Evolutionary conservation across 2,329 filamentous ascomycete species (phyloP).

Genomic region (Fusarium fracticaudum): DNA sequence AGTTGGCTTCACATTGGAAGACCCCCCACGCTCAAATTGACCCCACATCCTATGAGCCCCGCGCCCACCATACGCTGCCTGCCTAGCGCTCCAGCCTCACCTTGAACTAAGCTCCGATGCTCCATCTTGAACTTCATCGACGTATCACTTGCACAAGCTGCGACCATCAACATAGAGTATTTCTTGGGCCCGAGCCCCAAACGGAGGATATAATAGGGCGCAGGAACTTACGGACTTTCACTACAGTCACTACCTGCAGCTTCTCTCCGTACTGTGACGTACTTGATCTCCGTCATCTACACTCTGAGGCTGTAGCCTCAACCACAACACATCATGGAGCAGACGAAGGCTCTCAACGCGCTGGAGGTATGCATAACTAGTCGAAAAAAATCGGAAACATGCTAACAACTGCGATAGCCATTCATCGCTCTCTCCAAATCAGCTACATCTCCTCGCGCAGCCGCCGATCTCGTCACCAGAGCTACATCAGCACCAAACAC

Average conservation of each 20-base stretch:
- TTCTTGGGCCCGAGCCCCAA: not conserved
- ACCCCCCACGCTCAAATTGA: not conserved
- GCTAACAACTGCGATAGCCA: conserved; percentile 66
- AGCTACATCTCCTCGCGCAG: conserved; percentile 82
- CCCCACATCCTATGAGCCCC: conserved; percentile 37
- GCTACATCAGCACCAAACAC: conserved; percentile 91
- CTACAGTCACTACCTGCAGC: not conserved
- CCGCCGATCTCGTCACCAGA: conserved; percentile 85
- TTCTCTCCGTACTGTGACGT: not conserved
- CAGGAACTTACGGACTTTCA: not conserved
- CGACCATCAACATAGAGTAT: not conserved
- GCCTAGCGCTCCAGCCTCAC: conserved; percentile 40
- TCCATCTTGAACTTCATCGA: conserved; percentile 16
- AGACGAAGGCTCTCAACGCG: conserved; percentile 72
- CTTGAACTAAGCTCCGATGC: conserved; percentile 27
- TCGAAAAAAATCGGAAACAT: too few relatives aligned
- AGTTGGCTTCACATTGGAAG: not conserved
- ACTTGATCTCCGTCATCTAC: conserved; percentile 5
- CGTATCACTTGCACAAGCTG: conserved; percentile 1
- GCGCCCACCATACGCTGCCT: conserved; percentile 39
- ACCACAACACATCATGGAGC: conserved; percentile 68
- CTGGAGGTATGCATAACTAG: conserved; percentile 60
- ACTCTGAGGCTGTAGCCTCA: conserved; percentile 39
- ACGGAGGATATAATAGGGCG: not conserved
- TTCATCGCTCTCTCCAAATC: conserved; percentile 90